Base-by-base conservation (phyloP, 116 monocot species). In the Dioscorea cayenensis region DNA sequence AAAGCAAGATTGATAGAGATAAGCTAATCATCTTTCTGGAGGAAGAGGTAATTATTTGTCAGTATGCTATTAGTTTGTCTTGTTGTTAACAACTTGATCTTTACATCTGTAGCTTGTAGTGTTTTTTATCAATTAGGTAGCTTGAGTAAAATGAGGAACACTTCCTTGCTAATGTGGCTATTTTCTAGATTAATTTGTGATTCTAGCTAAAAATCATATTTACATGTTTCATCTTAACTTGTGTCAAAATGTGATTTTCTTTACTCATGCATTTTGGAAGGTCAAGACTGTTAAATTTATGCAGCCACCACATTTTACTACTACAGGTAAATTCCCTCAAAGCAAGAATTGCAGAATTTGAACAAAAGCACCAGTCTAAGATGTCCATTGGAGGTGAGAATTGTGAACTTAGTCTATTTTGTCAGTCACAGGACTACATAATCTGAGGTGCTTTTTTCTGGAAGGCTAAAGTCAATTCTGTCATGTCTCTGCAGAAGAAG, bases 311-410 rank as follows among this genome's bases (percentile, higher is more conserved):
- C 10, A 6, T 62, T 62, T 62, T 62, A 7, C 62, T 9, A 59
- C 50, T 14, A 22, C 76, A 95, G 95, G 86, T 95, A 71, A 82
- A 74, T 51, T 66, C 51, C 17, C 89, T 95, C 67, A 89, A 72
- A 75, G 73, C 22, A 64, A 86, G 78, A 70, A 77, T 91, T 72
- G 73, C 36, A 60, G 75, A 79, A 77, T 79, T 89, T 49, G 89
- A 91, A 72, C 66, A 73, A 68, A 64, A 48, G 49, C 37, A 73
- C 21, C 49, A 62, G 3, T 63, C 50, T 38, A 32, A 36, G 48
- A 55, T 64, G 63, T 75, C 64, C 52, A 18, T 14, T 35, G 79
- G 60, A 21, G 65, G 49, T 65, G 68, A 60, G n/a, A 29, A 32
- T 58, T 63, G 21, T 66, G 58, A 19, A 17, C 58, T 19, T 64